Evolutionary conservation across 805 yeast species (phyloP), one percentile per base, ranked within the genome.

Genomic region (Yarrowia osloensis): DNA sequence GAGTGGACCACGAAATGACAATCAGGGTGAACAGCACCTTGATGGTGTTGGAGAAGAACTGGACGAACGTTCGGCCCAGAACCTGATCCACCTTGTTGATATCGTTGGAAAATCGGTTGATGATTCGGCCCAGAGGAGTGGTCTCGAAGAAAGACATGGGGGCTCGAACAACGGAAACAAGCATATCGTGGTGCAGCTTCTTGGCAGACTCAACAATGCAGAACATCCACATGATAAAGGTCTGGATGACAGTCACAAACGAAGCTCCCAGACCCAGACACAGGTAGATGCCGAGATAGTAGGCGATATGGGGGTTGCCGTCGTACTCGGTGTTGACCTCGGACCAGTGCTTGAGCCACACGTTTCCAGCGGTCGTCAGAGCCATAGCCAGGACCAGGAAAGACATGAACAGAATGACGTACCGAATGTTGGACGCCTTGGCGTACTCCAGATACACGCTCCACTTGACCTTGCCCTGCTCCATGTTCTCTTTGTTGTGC

Each of bases 301-400:
- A 85, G 66, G 79, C 79, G n/a, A 89, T 85, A 68, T 86, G 76
- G 2, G 97, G 96, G 75, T 94, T 94, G 67, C 78, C 78, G 28
- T 92, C 94, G 42, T 78, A 75, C 50, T 76, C 78, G 3, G 93
- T 83, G 74, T 94, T 95, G 24, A 89, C 85, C 75, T 95, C 99
- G 13, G 98, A 90, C 99, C 99, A 95, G 77, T 91, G 91, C 77
- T 95, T 95, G 73, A 95, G 84, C 99, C 99, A 95, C 66, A 94
- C 85, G 75, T 88, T 92, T 40, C 92, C 87, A 52, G 79, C 79
- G 62, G 91, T 94, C 67, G 87, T 83, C 61, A 87, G 73, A 12
- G 82, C 74, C 83, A 85, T 88, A 0, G 90, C 82, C 5, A 83
- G 55, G n/a, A 88, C 73, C 69, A 89, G 81, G 70, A 86, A 81